Evolutionary conservation across 495 filamentous ascomycete species (phyloP), one percentile per base, ranked within the genome.

Genomic region (Penicillium egyptiacum): DNA sequence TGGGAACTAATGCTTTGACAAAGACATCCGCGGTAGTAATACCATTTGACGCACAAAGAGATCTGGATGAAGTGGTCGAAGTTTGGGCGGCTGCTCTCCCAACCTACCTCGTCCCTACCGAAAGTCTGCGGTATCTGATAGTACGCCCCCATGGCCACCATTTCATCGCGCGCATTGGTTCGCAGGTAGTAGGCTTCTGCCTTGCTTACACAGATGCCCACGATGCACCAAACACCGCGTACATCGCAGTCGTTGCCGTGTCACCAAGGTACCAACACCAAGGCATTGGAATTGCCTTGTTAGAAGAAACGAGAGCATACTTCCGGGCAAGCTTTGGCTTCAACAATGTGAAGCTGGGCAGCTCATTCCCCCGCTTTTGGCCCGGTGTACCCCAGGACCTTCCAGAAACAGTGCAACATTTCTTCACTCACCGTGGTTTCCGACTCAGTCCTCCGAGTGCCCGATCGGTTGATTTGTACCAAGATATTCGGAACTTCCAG

Each of bases 291-390:
- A 79, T 72, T 0, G 59, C 70, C 5, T 53, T 83, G 7, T 41
- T 83, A 7, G 51, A 50, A n/a, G 69, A 70, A 39, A 67, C 68
- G 6, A 63, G 67, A 2, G 57, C 69, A 14, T 71, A 67, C 43
- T 61, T 79, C 39, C 58, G 64, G 41, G 53, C 45, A 6, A 48
- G 66, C 9, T 70, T 65, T 39, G 59, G 58, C 12, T 46, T 60
- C 19, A 58, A 71, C 17, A 53, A 47, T n/a, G 28, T 75, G 17
- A 63, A 67, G 8, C 58, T 81, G 10, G 71, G 77, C n/a, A 80
- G 76, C 43, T 58, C 61, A 0, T 78, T 80, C 51, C 79, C 79
- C 30, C 64, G 79, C 1, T 76, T 82, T 52, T 82, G 76, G 75
- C 77, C 78, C 16, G 75, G 73, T 6, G 64, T 81, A 8, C 77